These are phyloP conservation scores for Leishmania aethiopica DNA, from an alignment of 208 protist genomes.

Conservation along the genomic window DNA sequence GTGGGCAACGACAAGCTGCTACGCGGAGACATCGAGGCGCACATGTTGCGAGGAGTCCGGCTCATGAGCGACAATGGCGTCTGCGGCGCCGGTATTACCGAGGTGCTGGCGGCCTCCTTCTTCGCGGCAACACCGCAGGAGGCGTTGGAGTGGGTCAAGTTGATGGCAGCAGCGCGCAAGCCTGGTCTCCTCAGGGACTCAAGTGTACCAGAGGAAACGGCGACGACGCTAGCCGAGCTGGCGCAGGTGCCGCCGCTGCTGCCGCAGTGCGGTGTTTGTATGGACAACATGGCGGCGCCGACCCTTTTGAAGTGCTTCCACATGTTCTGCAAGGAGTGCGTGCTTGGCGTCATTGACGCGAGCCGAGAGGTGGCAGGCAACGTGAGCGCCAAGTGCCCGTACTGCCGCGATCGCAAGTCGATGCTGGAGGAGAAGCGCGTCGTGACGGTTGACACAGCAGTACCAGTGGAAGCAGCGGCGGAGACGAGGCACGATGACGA, in stretches of 20 bases:
- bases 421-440: slow-evolving; percentile 34
- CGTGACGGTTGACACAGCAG: slow-evolving; percentile 4
- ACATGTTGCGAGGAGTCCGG: slow-evolving; percentile 1
- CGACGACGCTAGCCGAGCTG: slow-evolving; percentile 33
- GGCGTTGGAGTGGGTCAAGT: slow-evolving; percentile 37
- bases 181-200: not conserved
- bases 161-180: slow-evolving; percentile 1
- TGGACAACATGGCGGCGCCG: slow-evolving; percentile 50
- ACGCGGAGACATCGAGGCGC: slow-evolving; percentile 16
- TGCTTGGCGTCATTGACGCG: slow-evolving; percentile 41
- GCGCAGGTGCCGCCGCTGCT: slow-evolving; percentile 37
- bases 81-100: not conserved
- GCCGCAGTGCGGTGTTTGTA: slow-evolving; percentile 47
- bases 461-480: not conserved
- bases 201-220: slow-evolving; percentile 35
- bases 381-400: slow-evolving; percentile 39
- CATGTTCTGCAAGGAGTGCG: slow-evolving; percentile 66
- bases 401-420: slow-evolving; percentile 43
- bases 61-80: not conserved
- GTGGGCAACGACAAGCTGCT: slow-evolving; percentile 23
- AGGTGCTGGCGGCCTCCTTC: slow-evolving; percentile 28
- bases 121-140: slow-evolving; percentile 34
- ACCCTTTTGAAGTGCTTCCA: slow-evolving; percentile 58
- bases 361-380: slow-evolving; percentile 31
- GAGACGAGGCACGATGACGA: not conserved